Evolutionary conservation across 225 moss, liverwort and hornwort genomes (phyloP), one percentile per base, ranked within the genome.

Genomic region (Sphagnum tenellum): DNA sequence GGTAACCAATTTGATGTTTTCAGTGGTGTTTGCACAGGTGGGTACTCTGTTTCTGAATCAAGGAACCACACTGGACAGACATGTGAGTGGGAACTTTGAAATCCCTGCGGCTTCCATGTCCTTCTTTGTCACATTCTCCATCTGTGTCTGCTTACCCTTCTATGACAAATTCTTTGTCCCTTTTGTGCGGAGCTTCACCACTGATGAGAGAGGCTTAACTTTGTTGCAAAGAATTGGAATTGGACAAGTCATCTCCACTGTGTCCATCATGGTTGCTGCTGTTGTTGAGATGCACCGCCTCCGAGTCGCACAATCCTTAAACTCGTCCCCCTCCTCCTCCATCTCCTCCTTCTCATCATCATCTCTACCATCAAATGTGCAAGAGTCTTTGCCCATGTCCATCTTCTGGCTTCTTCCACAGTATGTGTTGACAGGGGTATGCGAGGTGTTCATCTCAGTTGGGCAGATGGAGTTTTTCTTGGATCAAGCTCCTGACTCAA

Each of bases 401-500:
- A 89, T 98, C 71, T 98, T 98, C 62, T 98, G 98, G 93, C 90
- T 98, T 45, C 83, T 89, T 56, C 98, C 98, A 11, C 98, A 98
- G 67, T 98, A 98, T 57, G 87, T 90, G 85, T 73, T 98, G 44
- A 89, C 86, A 7, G 98, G 98, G 47, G 72, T 88, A 29, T 89
- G 87, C 71, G 98, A 98, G 78, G 98, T 98, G 55, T 98, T 98
- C 65, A 93, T 93, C 55, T 93, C 98, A 29, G 98, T 98, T 8
- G 98, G 98, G 45, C 98, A 98, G 61, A 90, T 93, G 90, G 98
- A 98, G 59, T 98, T 98, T 70, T 98, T 98, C 79, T 82, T 93
- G 70, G 90, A 90, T 79, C 98, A 98, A 70, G 89, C 86, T 47
- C 98, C 98, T 2, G 93, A 98, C 75, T 93, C 98, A 55, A 98